These are phyloP conservation scores for Penicillium pancosmium DNA, from an alignment of 495 filamentous ascomycete genomes.

Conservation along the genomic window DNA sequence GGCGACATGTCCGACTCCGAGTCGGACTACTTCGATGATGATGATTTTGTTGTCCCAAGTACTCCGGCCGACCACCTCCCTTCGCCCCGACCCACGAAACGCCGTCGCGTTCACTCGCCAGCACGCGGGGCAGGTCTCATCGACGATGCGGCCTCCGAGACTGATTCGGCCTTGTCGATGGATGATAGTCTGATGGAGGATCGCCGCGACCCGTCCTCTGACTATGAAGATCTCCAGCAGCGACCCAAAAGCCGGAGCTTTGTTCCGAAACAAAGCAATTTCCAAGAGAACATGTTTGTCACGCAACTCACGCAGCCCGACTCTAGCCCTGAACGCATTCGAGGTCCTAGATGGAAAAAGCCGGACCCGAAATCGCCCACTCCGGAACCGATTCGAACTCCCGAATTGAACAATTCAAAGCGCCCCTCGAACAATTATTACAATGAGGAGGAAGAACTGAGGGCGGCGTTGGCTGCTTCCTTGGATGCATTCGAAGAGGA, in stretches of 20 bases:
- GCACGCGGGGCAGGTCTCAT: constrained; percentile 9
- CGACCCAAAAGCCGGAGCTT: constrained; percentile 48
- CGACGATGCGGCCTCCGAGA: constrained; percentile 19
- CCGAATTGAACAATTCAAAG: not conserved
- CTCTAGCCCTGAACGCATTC: constrained; percentile 55
- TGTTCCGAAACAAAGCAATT: constrained; percentile 43
- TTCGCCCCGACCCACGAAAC: constrained; percentile 38
- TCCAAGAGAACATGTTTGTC: constrained; percentile 55
- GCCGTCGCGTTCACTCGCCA: constrained; percentile 34
- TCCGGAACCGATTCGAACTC: constrained; percentile 6
- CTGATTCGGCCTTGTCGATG: constrained; percentile 29
- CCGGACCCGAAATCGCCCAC: constrained; percentile 29
- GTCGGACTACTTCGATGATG: constrained; percentile 33
- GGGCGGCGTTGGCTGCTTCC: constrained; percentile 45
- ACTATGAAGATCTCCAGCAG: constrained; percentile 26
- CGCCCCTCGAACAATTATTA: constrained; percentile 12
- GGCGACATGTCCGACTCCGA: constrained; percentile 11
- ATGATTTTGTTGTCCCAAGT: constrained; percentile 38
- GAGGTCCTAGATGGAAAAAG: constrained; percentile 57
- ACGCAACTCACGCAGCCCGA: constrained; percentile 54
- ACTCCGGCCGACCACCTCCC: constrained; percentile 7
- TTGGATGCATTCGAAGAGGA: constrained; percentile 47
- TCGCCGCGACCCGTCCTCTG: constrained; percentile 16
- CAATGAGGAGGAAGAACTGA: constrained; percentile 40
- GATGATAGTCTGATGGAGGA: constrained; percentile 26